phyloP scores from a whole-genome alignment of 208 protist species.

The Kentomonas sorsogonicus region DNA sequence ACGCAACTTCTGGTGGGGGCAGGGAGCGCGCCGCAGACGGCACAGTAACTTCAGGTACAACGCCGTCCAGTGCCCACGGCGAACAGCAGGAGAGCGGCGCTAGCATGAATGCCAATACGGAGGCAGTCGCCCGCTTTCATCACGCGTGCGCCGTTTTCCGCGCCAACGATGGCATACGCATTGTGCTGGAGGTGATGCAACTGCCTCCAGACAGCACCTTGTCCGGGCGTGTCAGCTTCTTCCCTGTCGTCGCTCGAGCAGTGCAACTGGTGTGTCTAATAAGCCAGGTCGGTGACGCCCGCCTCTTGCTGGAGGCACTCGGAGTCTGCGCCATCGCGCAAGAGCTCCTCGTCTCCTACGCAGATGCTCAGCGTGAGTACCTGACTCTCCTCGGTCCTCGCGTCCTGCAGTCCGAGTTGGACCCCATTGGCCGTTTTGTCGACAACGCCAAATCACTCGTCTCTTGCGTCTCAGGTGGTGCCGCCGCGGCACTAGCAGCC shows the following conservation, averaged over 20 bases:
- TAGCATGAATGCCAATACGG: too few relatives aligned
- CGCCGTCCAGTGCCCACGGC: too few relatives aligned
- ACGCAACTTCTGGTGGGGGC: too few relatives aligned
- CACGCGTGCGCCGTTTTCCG: conserved; percentile 62
- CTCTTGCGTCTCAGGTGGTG: conserved; percentile 9
- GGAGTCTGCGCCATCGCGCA: conserved; percentile 61
- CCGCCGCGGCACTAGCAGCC: too few relatives aligned
- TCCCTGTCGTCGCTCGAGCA: conserved; percentile 76
- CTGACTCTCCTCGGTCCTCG: conserved; percentile 59
- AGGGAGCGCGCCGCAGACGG: too few relatives aligned
- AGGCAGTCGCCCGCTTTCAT: conserved; percentile 61
- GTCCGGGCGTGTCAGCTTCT: conserved; percentile 71
- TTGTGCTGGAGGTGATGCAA: conserved; percentile 67
- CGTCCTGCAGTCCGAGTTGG: conserved; percentile 57
- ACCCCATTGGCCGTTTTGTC: conserved; percentile 76
- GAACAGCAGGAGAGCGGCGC: too few relatives aligned
- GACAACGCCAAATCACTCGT: conserved; percentile 76
- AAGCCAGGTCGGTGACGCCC: conserved; percentile 66
- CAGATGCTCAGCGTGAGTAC: conserved; percentile 74
- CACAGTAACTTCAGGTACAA: too few relatives aligned
- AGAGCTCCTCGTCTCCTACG: conserved; percentile 61
- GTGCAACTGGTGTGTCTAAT: conserved; percentile 77
- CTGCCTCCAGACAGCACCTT: conserved; percentile 49
- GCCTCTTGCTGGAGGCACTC: conserved; percentile 71
- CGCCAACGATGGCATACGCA: conserved; percentile 66